A percentile compares a stretch with the other conserved stretches of the same genome.
Conservation (phyloP, 139 green algal species). For the Pseudopediastrum boryanum region DNA sequence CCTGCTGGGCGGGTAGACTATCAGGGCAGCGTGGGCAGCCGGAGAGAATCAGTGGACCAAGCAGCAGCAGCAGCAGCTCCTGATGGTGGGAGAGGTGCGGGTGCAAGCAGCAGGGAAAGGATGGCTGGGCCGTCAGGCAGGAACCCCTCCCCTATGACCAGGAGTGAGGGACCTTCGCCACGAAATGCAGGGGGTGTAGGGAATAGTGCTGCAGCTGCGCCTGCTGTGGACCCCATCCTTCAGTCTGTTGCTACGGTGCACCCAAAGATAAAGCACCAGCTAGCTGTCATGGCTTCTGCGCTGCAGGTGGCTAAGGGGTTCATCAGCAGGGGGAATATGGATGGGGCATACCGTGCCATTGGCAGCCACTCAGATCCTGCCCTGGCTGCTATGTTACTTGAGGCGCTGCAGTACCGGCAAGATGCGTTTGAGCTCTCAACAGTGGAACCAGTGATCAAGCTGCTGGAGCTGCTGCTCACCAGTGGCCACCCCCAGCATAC, state of each 20-base stretch:
- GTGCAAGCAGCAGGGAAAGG: too few relatives aligned
- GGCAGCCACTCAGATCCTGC: conserved; percentile 31
- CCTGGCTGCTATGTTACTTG: conserved; percentile 36
- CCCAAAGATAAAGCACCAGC: conserved; percentile 6
- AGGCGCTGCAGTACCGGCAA: not conserved
- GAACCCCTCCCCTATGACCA: too few relatives aligned
- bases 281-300: conserved; percentile 21
- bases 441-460: conserved; percentile 26
- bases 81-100: too few relatives aligned
- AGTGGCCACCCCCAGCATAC: conserved; percentile 42
- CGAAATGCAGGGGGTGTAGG: too few relatives aligned
- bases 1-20: not conserved
- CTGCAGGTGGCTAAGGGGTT: conserved; percentile 47
- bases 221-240: conserved; percentile 13
- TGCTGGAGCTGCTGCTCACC: conserved; percentile 48
- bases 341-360: conserved; percentile 34
- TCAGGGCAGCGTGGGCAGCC: too few relatives aligned
- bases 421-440: conserved; percentile 21
- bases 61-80: conserved; percentile 26
- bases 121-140: too few relatives aligned
- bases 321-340: conserved; percentile 37
- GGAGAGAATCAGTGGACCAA: not conserved
- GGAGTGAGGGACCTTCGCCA: too few relatives aligned
- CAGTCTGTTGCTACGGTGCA: conserved; percentile 3
- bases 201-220: too few relatives aligned